Conservation (phyloP, 208 protist species). For the Strigomonas culicis region DNA sequence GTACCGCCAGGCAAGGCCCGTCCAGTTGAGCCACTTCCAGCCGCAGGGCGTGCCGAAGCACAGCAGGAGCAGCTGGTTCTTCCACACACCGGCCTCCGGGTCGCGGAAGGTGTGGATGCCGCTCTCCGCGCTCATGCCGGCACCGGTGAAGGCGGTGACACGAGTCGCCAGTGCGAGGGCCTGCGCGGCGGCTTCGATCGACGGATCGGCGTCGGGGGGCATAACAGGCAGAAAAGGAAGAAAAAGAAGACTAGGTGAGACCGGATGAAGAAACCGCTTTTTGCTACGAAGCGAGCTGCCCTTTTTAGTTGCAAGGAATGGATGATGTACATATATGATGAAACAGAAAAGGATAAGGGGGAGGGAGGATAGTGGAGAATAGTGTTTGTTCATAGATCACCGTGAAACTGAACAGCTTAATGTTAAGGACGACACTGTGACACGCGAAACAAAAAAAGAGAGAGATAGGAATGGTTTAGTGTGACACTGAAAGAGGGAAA, state of each 20-base stretch:
- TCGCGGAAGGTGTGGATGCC: constrained; percentile 44
- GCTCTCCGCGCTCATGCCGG: constrained; percentile 43
- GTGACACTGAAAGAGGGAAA: background rate
- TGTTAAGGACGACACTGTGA: background rate
- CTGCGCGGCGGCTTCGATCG: constrained; percentile 2
- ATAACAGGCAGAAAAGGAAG: constrained; percentile 10
- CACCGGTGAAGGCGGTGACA: constrained; percentile 35
- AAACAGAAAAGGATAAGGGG: too few species aligned
- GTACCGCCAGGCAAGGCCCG: constrained; percentile 16
- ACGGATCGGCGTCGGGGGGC: background rate
- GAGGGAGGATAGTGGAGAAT: background rate
- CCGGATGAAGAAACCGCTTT: background rate
- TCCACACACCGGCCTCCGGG: constrained; percentile 30
- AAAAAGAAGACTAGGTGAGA: constrained; percentile 2
- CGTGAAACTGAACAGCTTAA: background rate
- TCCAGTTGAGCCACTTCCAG: constrained; percentile 20
- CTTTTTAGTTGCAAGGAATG: too few species aligned
- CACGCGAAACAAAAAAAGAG: constrained; percentile 2
- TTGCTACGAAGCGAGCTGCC: background rate
- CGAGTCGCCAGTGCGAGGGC: constrained; percentile 18
- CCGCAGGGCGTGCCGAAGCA: constrained; percentile 25
- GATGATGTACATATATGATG: too few species aligned
- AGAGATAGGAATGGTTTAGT: background rate
- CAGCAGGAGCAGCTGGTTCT: constrained; percentile 21
- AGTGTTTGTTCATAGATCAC: background rate